Base-by-base conservation (phyloP, 371 early-diverging fungal genomes). In the Haplosporangium sp. region DNA sequence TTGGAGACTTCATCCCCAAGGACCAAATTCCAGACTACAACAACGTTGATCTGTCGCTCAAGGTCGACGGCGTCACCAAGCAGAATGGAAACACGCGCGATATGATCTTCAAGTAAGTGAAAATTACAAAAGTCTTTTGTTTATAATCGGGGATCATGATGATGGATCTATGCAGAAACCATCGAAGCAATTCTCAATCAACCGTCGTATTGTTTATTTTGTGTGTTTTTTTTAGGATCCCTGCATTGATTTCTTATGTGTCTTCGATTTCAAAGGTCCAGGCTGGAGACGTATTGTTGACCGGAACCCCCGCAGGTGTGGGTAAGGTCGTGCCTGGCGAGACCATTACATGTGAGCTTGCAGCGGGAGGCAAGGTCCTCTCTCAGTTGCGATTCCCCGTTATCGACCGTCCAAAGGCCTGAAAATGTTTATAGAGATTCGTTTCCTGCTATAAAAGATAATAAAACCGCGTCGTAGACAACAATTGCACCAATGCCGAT, bases 31-130 rank as follows among this genome's bases (percentile, higher is more conserved):
- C 83, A 18, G 92, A 97, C 70, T 88, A 94, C 14, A 73, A 86
- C 67, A 88, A 94, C 62, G 88, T 96, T 12, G 85, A 91, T 50
- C 82, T 98, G 54, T 92, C 91, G 91, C 86, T 95, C 18, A 69
- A 88, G 84, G 81, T 94, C 21, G 91, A 94, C 59, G 95, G 88
- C n/a, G 80, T 86, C 67, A 82, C 89, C 53, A 89, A 85, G 56
- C 96, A 98, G 82, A 79, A 94, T 63, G 97, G 97, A 9, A 85
- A 85, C 61, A 97, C 98, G 0, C 85, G 85, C 43, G 95, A 97
- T 61, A 97, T 97, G 96, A 91, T 97, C 20, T 97, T 98, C 81
- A 85, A 85, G 93, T 92, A 82, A 4, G 29, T 29, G 29, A 29
- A 29, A 29, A 29, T 53, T 20, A 54, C 38, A 2, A 16, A 9